Evolutionary conservation across 805 yeast species (phyloP).

Genomic region (Ogataea nonfermentans): DNA sequence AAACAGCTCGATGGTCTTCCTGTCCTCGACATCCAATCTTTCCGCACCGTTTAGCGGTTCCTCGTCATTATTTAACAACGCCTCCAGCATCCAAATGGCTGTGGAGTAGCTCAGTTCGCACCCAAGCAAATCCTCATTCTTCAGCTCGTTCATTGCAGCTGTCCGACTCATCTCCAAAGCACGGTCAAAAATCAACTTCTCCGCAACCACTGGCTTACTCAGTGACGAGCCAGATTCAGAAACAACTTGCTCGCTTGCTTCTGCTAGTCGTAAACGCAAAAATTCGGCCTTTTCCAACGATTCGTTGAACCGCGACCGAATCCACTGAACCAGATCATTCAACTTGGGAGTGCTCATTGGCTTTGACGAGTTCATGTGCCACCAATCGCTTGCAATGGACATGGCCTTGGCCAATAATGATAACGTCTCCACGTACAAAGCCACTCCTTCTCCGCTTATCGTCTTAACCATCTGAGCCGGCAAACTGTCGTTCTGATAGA

Average conservation of each 20-base stretch:
- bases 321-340: conserved; percentile 85
- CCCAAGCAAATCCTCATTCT: conserved; percentile 65
- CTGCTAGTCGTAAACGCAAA: conserved; percentile 55
- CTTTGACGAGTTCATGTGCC: conserved; percentile 52
- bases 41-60: conserved; percentile 28
- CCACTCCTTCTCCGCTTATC: conserved; percentile 83
- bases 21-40: conserved; percentile 69
- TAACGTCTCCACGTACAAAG: conserved; percentile 78
- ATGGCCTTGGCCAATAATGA: conserved; percentile 83
- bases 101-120: conserved; percentile 91
- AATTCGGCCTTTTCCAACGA: conserved; percentile 85
- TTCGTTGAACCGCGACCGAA: conserved; percentile 84
- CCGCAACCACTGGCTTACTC: conserved; percentile 53
- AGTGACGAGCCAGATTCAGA: conserved; percentile 5
- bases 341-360: conserved; percentile 42
- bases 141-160: conserved; percentile 86
- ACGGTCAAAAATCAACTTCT: conserved; percentile 84
- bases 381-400: conserved; percentile 86
- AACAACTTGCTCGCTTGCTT: conserved; percentile 40
- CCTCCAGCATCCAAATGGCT: conserved; percentile 93
- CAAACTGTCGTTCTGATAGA: conserved; percentile 40
- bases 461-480: conserved; percentile 57
- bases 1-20: conserved; percentile 72
- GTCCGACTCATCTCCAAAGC: conserved; percentile 90
- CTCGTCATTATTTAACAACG: conserved; percentile 54